Percentiles rank a stretch among this genome's conserved stretches.
These are phyloP conservation scores for Erodium trifolium DNA, from an alignment of 441 rosid genomes.

Conservation along the genomic window DNA sequence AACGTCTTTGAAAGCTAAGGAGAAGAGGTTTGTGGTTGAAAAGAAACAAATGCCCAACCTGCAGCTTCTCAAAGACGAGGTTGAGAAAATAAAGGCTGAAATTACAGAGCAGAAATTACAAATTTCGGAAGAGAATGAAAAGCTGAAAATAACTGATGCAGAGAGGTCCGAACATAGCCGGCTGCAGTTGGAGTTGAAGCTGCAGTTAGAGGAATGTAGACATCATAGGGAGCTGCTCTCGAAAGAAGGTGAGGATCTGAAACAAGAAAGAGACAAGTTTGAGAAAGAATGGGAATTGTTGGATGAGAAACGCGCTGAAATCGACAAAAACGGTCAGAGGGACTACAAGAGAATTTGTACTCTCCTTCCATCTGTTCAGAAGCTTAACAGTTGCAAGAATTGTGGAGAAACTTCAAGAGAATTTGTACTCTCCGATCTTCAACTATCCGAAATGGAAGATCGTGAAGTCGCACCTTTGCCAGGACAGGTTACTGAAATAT, in stretches of 20 bases:
- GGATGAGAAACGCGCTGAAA: conserved; percentile 57
- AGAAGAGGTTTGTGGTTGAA: conserved; percentile 50
- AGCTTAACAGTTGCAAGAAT: conserved; percentile 43
- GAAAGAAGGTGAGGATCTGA: conserved; percentile 60
- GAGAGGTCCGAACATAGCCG: conserved; percentile 61
- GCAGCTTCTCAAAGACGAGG: conserved; percentile 46
- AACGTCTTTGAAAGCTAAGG: conserved; percentile 45
- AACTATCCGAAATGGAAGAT: conserved; percentile 39
- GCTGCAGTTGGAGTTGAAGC: conserved; percentile 58
- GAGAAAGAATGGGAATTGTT: conserved; percentile 72
- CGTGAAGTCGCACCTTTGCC: conserved; percentile 27
- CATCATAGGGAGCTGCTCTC: conserved; percentile 47
- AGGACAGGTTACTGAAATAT: conserved; percentile 25
- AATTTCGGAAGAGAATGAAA: conserved; percentile 50
- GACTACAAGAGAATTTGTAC: no score
- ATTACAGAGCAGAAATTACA: conserved; percentile 47
- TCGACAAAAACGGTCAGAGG: conserved; percentile 40
- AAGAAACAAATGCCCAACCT: conserved; percentile 38
- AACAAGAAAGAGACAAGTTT: conserved; percentile 57
- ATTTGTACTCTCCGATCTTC: conserved; percentile 52
- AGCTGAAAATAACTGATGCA: conserved; percentile 41
- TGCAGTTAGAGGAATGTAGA: conserved; percentile 49
- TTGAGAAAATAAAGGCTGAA: conserved; percentile 55
- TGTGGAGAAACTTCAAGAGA: conserved; percentile 56
- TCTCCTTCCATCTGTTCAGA: conserved; percentile 53